These are phyloP conservation scores for Dothiorella sarmentorum DNA, from an alignment of 2,329 filamentous ascomycete species.

Conservation along the genomic window DNA sequence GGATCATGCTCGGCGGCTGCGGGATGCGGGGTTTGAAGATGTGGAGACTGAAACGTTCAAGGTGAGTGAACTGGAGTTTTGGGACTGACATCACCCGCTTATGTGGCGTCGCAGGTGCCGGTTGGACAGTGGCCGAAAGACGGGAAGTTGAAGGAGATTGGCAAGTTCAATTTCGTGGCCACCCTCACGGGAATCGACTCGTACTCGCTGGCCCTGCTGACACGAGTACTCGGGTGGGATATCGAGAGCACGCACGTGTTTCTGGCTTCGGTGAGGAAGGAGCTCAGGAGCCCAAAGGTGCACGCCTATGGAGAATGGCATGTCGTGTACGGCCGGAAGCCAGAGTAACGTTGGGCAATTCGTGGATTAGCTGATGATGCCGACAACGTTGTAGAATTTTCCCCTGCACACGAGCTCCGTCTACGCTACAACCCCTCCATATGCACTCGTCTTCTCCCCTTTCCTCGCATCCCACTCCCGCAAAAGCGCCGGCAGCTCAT, in stretches of 20 bases:
- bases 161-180: constrained; percentile 35
- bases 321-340: background rate
- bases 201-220: constrained; percentile 42
- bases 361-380: too few relatives aligned
- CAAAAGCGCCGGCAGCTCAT: constrained; percentile 44
- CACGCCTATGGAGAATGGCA: background rate
- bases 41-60: constrained; percentile 26
- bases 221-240: constrained; percentile 41
- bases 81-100: too few relatives aligned
- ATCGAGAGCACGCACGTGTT: constrained; percentile 43
- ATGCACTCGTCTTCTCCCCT: background rate
- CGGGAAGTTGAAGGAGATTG: constrained; percentile 20
- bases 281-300: constrained; percentile 21
- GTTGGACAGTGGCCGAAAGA: constrained; percentile 26
- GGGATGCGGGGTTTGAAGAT: constrained; percentile 43
- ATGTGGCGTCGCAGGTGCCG: too few relatives aligned
- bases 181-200: constrained; percentile 41
- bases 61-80: too few relatives aligned
- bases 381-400: too few relatives aligned
- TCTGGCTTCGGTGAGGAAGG: constrained; percentile 24
- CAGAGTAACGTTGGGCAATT: too few relatives aligned
- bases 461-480: constrained; percentile 24
- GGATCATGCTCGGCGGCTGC: too few relatives aligned
- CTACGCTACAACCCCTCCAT: background rate
- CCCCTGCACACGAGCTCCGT: too few relatives aligned